Percentiles rank a stretch among this genome's conserved stretches.
These are phyloP conservation scores for Poa annua DNA, from an alignment of 176 grass and related monocot species.

Conservation along the genomic window DNA sequence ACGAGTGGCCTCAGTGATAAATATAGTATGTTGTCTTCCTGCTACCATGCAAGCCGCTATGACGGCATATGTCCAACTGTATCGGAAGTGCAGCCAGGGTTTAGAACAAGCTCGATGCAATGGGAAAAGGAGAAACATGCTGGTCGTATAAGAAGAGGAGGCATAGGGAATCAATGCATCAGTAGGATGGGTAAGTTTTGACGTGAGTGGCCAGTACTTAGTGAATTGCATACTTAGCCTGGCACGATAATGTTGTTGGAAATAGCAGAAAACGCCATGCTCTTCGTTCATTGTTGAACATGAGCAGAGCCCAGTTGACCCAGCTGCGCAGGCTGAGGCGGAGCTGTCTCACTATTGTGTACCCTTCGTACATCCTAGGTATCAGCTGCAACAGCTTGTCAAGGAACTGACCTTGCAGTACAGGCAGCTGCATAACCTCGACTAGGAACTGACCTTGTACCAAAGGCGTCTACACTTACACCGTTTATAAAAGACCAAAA, in stretches of 20 bases:
- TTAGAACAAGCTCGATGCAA: not conserved
- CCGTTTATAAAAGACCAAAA: too few relatives aligned
- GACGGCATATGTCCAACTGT: not conserved
- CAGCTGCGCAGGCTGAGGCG: not conserved
- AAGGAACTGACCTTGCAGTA: too few relatives aligned
- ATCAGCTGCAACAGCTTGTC: too few relatives aligned
- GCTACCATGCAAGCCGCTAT: not conserved
- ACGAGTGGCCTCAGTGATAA: not conserved
- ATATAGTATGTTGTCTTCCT: not conserved
- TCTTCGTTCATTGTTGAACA: not conserved
- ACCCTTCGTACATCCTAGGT: too few relatives aligned
- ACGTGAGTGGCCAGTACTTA: fast-evolving
- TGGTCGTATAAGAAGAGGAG: not conserved
- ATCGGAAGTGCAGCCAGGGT: not conserved
- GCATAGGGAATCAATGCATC: not conserved
- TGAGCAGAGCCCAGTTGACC: not conserved
- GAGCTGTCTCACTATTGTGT: too few relatives aligned
- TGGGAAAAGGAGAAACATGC: not conserved
- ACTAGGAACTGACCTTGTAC: too few relatives aligned
- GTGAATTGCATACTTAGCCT: not conserved
- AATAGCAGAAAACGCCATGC: not conserved
- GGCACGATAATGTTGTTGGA: not conserved
- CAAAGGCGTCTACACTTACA: too few relatives aligned
- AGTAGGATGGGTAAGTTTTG: not conserved
- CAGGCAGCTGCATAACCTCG: too few relatives aligned